Evolutionary conservation across 805 yeast genomes (phyloP), one percentile per base, ranked within the genome.

Genomic region (Candida arabinofermentans): DNA sequence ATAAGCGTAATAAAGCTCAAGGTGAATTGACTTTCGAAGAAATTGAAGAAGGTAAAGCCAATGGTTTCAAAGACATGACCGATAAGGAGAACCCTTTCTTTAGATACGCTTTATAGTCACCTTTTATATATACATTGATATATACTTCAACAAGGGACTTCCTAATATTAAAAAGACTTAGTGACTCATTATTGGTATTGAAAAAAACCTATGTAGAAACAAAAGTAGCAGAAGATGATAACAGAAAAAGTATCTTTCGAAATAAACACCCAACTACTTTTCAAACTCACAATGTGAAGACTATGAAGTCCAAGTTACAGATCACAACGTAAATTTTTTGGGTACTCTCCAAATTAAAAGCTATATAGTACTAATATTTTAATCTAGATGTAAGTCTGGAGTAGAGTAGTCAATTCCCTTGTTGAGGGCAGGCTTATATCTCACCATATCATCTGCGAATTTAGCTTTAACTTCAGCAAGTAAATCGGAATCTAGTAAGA

Each of bases 21-120:
- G 66, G 66, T 24, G 46, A 44, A 21, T 41, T 47, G 32, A 49
- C 53, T 19, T 50, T 48, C 5, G 53, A 53, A 32, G 45, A 52
- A 47, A 44, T 48, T 24, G 50, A 47, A 37, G 44, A 47, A 34
- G 49, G 44, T 21, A 49, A 64, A 23, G 66, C 70, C 47, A 74
- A 71, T 47, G 74, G 76, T 50, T 79, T 76, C 53, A 63, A 69
- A 49, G 86, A 80, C 55, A 51, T 72, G 54, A 79, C 86, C 1
- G 86, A 80, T 54, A 63, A 68, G 14, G 76, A 79, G 54, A 80
- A 80, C 48, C 66, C 65, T 36, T 67, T 64, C 48, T 80, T 80
- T 54, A 69, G 83, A 55, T 80, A 79, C 55, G 47, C 47, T 18
- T 33, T 51, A 34, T 49, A 39, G 31, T 12, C 32, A 7, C 17